Evolutionary conservation across 257 asterid genomes (phyloP), one percentile per base, ranked within the genome.

Genomic region (Ajuga chamaepitys): DNA sequence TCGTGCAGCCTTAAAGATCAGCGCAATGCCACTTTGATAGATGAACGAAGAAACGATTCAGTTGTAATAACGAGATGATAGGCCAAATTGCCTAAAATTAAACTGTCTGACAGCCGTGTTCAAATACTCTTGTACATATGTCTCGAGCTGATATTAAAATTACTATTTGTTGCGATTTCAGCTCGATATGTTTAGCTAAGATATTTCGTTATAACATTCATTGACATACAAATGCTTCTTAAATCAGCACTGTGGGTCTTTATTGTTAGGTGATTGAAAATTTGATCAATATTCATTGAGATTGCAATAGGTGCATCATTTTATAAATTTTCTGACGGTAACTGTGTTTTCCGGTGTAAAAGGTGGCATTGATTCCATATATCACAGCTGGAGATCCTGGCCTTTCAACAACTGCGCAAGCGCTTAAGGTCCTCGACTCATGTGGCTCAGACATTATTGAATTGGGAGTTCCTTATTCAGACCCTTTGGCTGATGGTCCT

Each of bases 401-500:
- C 78, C 89, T 91, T 67, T 65, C 91, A 38, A 86, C 91, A 52
- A 91, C 97, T 16, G 93, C 96, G 4, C 83, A 86, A 75, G 97
- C 89, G 8, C 77, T 91, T 70, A 88, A 88, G 81, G 57, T 91
- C 67, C 89, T 91, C 5, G 96, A 88, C 72, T 81, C 77, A n/a
- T 91, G 97, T 37, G 97, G 97, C 59, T 82, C 89, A 16, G 93
- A 91, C 71, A 83, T 91, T 65, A 91, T 91, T 60, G 97, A 91
- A 74, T 72, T 91, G 24, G 97, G 97, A 22, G 82, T 91, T 53
- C 97, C 97, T 73, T 91, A 91, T 73, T 88, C 97, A 24, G 97
- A 91, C 73, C 97, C 97, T n/a, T 75, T 91, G 72, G 97, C 97
- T 60, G 97, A 91, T 77, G 97, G 97, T 53, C 96, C 97, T 38